Percentiles rank a stretch among this genome's conserved stretches.
Conservation (phyloP, 2,329 filamentous ascomycete genomes). For the Colletotrichum sp. region DNA sequence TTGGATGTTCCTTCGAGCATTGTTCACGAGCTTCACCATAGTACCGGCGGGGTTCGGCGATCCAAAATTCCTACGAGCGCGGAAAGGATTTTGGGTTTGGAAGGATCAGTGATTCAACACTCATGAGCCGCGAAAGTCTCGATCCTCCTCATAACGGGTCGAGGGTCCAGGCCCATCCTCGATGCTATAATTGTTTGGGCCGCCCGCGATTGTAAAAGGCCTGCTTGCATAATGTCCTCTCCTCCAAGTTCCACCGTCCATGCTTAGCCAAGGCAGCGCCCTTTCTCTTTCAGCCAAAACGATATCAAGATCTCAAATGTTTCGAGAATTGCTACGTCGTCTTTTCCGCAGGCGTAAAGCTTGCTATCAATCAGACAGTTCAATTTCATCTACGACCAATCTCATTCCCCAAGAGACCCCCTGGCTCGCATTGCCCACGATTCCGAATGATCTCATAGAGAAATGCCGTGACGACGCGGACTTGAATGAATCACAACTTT, state of each 20-base stretch:
- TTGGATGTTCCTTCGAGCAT: not conserved
- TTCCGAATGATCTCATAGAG: not conserved
- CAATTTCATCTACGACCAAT: not conserved
- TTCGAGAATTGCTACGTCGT: not conserved
- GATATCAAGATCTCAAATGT: not conserved
- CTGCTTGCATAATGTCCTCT: not conserved
- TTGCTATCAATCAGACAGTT: not conserved
- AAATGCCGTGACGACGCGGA: not conserved
- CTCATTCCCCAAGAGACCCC: not conserved
- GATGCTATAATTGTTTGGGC: not conserved
- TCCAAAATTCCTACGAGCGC: not conserved
- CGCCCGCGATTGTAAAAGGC: not conserved
- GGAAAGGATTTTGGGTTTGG: not conserved
- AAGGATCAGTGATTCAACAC: not conserved
- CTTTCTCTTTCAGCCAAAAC: accelerated
- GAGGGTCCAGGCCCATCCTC: not conserved
- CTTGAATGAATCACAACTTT: not conserved
- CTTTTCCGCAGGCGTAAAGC: not conserved
- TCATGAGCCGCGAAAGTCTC: not conserved
- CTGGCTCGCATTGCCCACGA: not conserved
- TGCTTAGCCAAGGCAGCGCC: not conserved
- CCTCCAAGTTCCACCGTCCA: not conserved
- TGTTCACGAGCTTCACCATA: not conserved
- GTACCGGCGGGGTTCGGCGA: not conserved
- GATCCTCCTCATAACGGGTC: not conserved